Base-by-base conservation (phyloP, 2,329 filamentous ascomycete genomes). In the Thielaviopsis populi region DNA sequence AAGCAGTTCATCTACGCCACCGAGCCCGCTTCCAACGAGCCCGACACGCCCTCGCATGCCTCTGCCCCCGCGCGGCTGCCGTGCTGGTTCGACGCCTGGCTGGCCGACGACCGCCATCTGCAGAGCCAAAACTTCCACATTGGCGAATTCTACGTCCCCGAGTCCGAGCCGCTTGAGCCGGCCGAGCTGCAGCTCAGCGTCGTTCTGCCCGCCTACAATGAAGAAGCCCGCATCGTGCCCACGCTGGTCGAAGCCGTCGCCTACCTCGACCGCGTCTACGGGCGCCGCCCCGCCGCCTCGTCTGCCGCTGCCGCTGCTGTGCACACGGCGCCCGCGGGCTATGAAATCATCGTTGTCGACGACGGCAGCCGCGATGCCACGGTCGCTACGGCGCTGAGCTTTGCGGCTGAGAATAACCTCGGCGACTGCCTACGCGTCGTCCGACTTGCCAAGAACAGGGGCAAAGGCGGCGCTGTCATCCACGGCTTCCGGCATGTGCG, bases 191-290 rank as follows among this genome's bases (percentile, higher is more conserved):
- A 87, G 72, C 84, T 99, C 78, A 94, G 88, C 63, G 85, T 97
- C 7, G 90, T 99, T 0, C 86, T 99, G 53, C 94, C 94, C 0
- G 94, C 94, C 10, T 99, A 91, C 80, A 99, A 99, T 69, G 94
- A 99, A 72, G 87, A 92, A 72, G 80, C 88, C 65, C 85, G 94
- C 37, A 80, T 99, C 58, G 80, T 84, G 13, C 87, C 86, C 11
- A 96, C 96, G 76, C 79, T 99, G 13, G 86, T 95, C 71, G 94
- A 99, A 74, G 91, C 94, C 1, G 87, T 97, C 30, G 84, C 84
- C 60, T 96, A 91, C 72, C 80, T 99, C 10, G 88, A 96, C 73
- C 76, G 79, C 60, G 81, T 86, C 68, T 92, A 95, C 71, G 89
- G 89, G 10, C 78, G 79, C 19, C 69, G 72, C 68, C 69, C 63